Base-by-base conservation (phyloP, 306 rosid species). In the Acacia crassicarpa region DNA sequence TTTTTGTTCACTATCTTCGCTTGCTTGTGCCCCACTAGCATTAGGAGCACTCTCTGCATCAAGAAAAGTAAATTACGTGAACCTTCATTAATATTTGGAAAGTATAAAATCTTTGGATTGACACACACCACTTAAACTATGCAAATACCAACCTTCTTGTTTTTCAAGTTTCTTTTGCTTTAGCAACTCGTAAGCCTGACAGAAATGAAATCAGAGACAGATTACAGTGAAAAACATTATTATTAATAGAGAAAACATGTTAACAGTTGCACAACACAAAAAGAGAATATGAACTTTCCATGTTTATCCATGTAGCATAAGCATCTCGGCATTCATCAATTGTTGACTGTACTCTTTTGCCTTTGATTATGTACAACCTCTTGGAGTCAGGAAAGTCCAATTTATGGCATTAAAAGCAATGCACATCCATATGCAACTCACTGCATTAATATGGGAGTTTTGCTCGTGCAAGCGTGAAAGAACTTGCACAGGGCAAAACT, bases 321-420 rank as follows among this genome's bases (percentile, higher is more conserved):
- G 94, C 98, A 48, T 95, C 99, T 80, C 93, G 89, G 80, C 99
- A 93, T 89, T 95, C 99, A 58, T 95, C 99, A 75, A 92, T 13
- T 44, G 97, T 93, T 80, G 99, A 91, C 75, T 95, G 97, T 81
- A 93, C 88, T 77, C 92, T 93, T 90, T 93, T 95, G 3, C 98
- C 98, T 93, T 96, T 32, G 59, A 85, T 78, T 79, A 79, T 67
- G 76, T 14, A 80, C 68, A 80, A 59, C 76, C 82, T 73, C 78
- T 78, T 62, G 13, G 45, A 41, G 85, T 86, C 83, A 84, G 69
- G 12, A n/a, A 62, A 27, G 71, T 66, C 48, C 49, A 59, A 84
- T 76, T 78, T 65, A 63, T 62, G 58, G 53, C 35, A 46, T 40
- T 74, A 71, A 70, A 33, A 67, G 17, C 65, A 58, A 63, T 59